Evolutionary conservation across 1,284 basidiomycete genomes (phyloP).

Genomic region (Heterobasidion parviporum): DNA sequence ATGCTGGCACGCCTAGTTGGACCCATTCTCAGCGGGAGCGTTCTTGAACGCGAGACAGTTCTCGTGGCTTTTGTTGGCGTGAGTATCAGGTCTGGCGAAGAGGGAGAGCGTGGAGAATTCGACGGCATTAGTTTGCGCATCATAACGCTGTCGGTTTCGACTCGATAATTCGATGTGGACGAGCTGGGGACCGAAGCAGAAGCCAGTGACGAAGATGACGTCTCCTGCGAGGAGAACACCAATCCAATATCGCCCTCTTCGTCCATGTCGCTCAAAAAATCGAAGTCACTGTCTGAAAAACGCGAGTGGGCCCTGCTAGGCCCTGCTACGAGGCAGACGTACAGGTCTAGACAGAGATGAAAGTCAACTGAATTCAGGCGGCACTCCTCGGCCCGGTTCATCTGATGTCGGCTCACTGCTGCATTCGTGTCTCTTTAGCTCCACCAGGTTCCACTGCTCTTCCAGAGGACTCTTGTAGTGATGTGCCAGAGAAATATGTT

Average conservation of each 20-base stretch:
- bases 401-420: too few species aligned
- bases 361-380: too few species aligned
- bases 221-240: neutral
- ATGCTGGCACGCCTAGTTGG: slow-evolving; percentile 4
- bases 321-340: too few species aligned
- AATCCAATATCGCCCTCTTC: slow-evolving; percentile 24
- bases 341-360: too few species aligned
- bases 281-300: too few species aligned
- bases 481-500: too few species aligned
- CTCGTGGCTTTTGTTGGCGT: neutral
- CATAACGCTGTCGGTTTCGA: neutral
- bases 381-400: too few species aligned
- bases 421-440: too few species aligned
- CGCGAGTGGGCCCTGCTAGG: too few species aligned
- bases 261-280: slow-evolving; percentile 7
- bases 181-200: slow-evolving; percentile 1
- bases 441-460: too few species aligned
- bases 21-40: slow-evolving; percentile 24
- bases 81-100: slow-evolving; percentile 14
- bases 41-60: slow-evolving; percentile 29
- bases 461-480: too few species aligned
- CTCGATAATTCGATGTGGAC: neutral
- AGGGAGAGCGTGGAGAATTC: slow-evolving; percentile 15
- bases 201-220: slow-evolving; percentile 14
- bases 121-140: neutral